Percentiles rank a stretch among this genome's conserved stretches.
Evolutionary conservation across 2,329 filamentous ascomycete species (phyloP).

Genomic region (Coniochaeta prunicola): DNA sequence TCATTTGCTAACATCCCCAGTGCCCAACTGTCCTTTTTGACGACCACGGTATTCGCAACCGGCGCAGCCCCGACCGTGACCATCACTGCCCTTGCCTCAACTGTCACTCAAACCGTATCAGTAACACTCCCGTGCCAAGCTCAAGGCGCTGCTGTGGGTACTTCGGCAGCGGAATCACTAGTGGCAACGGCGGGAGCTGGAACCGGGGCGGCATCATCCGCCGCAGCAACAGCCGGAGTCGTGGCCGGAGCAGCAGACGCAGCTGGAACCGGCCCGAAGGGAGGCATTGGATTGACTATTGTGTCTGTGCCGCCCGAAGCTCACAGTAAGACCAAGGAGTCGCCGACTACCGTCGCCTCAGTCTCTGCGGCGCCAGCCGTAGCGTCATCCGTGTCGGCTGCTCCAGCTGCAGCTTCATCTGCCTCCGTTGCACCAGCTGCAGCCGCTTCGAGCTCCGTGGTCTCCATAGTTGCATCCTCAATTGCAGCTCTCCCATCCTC

Average conservation of each 20-base stretch:
- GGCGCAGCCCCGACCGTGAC: constrained; percentile 24
- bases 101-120: constrained; percentile 16
- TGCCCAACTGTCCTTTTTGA: constrained; percentile 26
- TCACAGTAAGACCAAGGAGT: constrained; percentile 7
- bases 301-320: constrained; percentile 9
- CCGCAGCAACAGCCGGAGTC: background rate
- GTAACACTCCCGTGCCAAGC: constrained; percentile 13
- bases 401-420: background rate
- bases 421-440: background rate
- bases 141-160: constrained; percentile 9
- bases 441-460: background rate
- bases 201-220: constrained; percentile 3
- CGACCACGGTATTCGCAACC: constrained; percentile 23
- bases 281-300: constrained; percentile 12
- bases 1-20: background rate
- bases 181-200: constrained; percentile 3
- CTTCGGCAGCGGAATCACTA: constrained; percentile 7
- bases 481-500: background rate
- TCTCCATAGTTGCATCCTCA: background rate
- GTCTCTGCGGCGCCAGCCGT: constrained; percentile 1
- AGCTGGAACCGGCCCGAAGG: background rate
- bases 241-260: background rate
- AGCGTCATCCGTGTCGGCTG: background rate
- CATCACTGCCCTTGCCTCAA: constrained; percentile 24
- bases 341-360: constrained; percentile 2